Base-by-base conservation (phyloP, 225 moss, liverwort and hornwort species). In the Takakia lepidozioides region DNA sequence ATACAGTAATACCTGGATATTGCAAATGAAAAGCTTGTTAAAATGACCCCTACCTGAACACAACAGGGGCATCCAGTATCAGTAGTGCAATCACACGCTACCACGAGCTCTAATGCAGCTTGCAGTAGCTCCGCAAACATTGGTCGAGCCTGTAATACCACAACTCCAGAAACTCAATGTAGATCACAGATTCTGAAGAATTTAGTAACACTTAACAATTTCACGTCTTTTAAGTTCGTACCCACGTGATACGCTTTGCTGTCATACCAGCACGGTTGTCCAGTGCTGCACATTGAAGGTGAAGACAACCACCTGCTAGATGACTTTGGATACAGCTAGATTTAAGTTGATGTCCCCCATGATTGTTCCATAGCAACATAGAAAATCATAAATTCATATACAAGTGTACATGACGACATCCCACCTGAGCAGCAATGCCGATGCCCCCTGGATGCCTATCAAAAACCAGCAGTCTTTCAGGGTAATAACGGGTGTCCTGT, bases 401-500 rank as follows among this genome's bases (percentile, higher is more conserved):
- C 28, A 20, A 9, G 22, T n/a, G 39, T 49, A 35, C 21, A 8
- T 10, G 3, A 10, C 53, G 11, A 34, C 23, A 25, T 32, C 35
- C 38, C 39, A 75, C 91, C 84, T 92, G 91, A 42, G 77, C 77
- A 30, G 92, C 76, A 64, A 92, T 87, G 51, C 92, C 92, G 60
- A 92, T 85, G 40, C 92, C 92, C 48, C 92, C 92, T 37, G 88
- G 92, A 78, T 92, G 92, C 49, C 80, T 82, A 51, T 92, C 92
- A 59, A 62, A 92, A 50, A 92, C 63, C 29, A 92, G 78, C 42
- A 92, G 73, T 27, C 92, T 88, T 62, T 87, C 92, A 30, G 92
- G 92, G 26, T 85, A 85, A 70, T 92, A 92, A 25, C 92, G 85
- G 16, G 85, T 75, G 60, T 88, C 92, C 20, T 75, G 55, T 16